These are phyloP conservation scores for Symbiodinium pilosum DNA, from an alignment of 73 alveolate species.

Conservation along the genomic window DNA sequence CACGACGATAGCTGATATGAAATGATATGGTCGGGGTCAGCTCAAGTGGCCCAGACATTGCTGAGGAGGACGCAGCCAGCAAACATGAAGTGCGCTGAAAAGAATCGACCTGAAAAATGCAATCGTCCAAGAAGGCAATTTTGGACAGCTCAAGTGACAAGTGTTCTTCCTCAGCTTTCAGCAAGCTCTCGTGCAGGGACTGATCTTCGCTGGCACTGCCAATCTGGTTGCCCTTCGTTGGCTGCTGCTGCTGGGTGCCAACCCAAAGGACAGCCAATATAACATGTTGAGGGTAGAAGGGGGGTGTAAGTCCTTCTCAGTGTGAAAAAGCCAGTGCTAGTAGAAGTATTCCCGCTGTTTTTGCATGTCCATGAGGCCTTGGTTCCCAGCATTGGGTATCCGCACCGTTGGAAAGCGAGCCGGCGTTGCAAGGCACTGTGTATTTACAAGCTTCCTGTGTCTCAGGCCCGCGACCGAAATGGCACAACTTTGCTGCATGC, in stretches of 20 bases:
- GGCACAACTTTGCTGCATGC: conserved; percentile 84
- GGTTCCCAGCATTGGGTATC: no score
- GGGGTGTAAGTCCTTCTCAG: neutral
- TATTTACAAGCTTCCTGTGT: neutral
- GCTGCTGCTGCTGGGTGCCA: conserved; percentile 81
- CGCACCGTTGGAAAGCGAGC: no score
- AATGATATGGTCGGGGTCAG: no score
- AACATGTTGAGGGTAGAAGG: no score
- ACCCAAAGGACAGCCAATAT: conserved; percentile 54
- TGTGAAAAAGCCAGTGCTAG: no score
- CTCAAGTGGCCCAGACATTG: no score
- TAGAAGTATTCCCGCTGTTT: no score
- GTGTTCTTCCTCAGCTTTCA: neutral
- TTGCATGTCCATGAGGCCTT: no score
- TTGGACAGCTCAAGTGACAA: neutral
- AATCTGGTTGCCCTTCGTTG: conserved; percentile 87
- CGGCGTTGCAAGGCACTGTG: neutral
- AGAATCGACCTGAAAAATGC: no score
- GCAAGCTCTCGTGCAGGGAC: conserved; percentile 12
- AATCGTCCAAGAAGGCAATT: neutral
- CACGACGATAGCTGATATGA: no score
- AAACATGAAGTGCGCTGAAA: no score
- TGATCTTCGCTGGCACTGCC: conserved; percentile 81
- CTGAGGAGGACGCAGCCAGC: no score
- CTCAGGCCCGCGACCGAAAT: conserved; percentile 70